These are phyloP conservation scores for Silybum marianum DNA, from an alignment of 129 eudicot species.

Conservation along the genomic window DNA sequence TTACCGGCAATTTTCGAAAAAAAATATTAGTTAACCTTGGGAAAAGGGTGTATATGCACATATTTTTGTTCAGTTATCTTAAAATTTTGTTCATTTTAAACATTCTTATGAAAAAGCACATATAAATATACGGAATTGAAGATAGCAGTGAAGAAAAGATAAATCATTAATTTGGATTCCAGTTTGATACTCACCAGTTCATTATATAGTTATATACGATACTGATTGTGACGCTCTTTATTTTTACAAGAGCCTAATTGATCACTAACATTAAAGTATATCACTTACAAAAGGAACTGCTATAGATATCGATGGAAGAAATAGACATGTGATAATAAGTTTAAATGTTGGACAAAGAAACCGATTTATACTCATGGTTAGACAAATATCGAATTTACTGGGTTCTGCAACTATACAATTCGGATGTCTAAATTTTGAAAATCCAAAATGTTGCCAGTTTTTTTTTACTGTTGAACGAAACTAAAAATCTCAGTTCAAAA, in stretches of 20 bases:
- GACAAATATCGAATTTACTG: not conserved
- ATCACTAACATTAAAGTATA: not conserved
- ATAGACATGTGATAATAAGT: not conserved
- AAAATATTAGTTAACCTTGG: too few species aligned
- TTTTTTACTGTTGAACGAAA: not conserved
- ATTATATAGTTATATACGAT: too few species aligned
- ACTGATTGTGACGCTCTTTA: too few species aligned
- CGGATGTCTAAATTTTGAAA: not conserved
- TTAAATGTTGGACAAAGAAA: not conserved
- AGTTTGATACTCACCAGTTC: too few species aligned
- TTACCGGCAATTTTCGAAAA: too few species aligned
- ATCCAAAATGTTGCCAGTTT: not conserved
- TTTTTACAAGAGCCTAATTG: not conserved
- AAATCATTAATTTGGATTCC: too few species aligned
- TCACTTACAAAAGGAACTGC: not conserved
- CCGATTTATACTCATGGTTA: not conserved
- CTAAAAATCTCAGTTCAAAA: not conserved
- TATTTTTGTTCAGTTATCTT: too few species aligned
- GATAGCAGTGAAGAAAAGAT: too few species aligned
- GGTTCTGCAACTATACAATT: not conserved
- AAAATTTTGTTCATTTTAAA: too few species aligned
- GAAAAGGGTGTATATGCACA: too few species aligned
- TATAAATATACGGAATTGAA: too few species aligned
- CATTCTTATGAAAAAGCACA: too few species aligned
- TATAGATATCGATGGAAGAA: not conserved